Evolutionary conservation across 306 rosid genomes (phyloP).

Genomic region (Acacia crassicarpa): DNA sequence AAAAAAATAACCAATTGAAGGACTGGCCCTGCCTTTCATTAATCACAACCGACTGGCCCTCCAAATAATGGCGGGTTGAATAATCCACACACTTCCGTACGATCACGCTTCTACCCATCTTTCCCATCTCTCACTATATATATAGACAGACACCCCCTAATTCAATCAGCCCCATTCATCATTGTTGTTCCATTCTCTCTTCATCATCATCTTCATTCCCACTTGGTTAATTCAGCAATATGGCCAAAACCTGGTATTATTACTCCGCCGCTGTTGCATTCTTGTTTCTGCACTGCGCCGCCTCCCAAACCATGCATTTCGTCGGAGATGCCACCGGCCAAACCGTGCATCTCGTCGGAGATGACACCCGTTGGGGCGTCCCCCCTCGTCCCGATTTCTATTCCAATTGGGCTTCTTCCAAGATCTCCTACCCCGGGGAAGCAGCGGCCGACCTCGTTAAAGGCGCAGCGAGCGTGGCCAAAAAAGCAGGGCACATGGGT

Average conservation of each 20-base stretch:
- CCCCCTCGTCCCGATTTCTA: slow-evolving; percentile 26
- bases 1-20: too few relatives aligned
- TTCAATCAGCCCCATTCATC: too few relatives aligned
- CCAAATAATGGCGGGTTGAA: not conserved
- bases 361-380: slow-evolving; percentile 27
- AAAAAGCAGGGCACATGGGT: too few relatives aligned
- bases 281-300: slow-evolving; percentile 16
- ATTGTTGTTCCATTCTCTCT: too few relatives aligned
- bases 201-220: not conserved
- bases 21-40: too few relatives aligned
- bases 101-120: too few relatives aligned
- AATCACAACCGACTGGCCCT: too few relatives aligned
- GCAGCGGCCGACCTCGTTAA: too few relatives aligned
- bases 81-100: not conserved
- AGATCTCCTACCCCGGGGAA: too few relatives aligned
- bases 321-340: not conserved
- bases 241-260: slow-evolving; percentile 1
- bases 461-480: too few relatives aligned
- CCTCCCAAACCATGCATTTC: not conserved
- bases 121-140: too few relatives aligned
- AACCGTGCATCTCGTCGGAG: slow-evolving; percentile 46
- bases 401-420: slow-evolving; percentile 34
- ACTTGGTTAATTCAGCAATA: not conserved
- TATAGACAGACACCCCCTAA: too few relatives aligned
- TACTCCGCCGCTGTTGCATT: not conserved